Evolutionary conservation across 257 asterid species (phyloP), one percentile per base, ranked within the genome.

Genomic region (Nicotiana noctiflora): DNA sequence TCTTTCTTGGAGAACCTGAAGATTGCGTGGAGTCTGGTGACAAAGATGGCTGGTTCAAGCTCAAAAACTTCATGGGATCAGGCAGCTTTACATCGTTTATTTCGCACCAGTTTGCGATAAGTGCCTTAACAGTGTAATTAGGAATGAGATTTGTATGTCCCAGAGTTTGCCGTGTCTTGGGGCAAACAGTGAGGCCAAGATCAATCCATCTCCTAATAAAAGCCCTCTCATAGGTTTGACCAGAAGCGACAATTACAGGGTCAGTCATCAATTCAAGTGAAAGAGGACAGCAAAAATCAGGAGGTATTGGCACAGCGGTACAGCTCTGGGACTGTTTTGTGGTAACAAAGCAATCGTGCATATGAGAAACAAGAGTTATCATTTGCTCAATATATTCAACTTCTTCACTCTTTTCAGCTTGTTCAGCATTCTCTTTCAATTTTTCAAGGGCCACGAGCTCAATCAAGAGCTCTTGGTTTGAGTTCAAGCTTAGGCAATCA

Each of bases 381-480:
- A 91, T 86, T 86, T 91, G 94, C 84, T 92, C 96, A 25, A 94
- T 86, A 67, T 84, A 87, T 84, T 92, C 98, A 59, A 88, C 90
- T 81, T 91, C 98, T 79, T 79, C 87, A 62, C 34, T 82, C 79
- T 90, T 92, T 77, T 90, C 97, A 57, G 93, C 96, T 82, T 87
- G 93, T 83, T 92, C 97, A 23, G 94, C 93, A 86, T 88, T 91
- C 85, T 91, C 97, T 86, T 92, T 92, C 90, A 92, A 85, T 80
- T 92, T 94, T 86, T 94, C 98, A 64, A 93, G 96, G 84, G 96
- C 96, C 81, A 93, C 97, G 74, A 90, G 92, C 90, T 93, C 98
- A 76, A 93, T 86, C 70, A 93, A 84, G 81, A 93, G 93, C 81
- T 92, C 98, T 81, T 91, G 91, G 83, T 91, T 93, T n/a, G 94